phyloP scores from a whole-genome alignment of 768 basidiomycete genomes.

The Hysterangium stoloniferum region DNA sequence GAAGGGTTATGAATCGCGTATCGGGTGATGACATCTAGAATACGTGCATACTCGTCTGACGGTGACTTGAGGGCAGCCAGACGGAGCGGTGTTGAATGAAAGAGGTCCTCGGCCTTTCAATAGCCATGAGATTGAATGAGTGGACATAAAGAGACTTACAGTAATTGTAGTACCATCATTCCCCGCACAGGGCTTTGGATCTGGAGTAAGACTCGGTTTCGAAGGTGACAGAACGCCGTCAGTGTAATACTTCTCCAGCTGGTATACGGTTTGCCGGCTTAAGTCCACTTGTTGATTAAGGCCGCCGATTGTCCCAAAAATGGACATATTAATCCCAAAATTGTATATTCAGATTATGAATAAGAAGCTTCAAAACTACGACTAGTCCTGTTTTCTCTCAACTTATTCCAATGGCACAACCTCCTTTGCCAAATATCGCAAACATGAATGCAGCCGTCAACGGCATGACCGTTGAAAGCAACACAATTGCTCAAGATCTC shows the following conservation, averaged over 20 bases:
- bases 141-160: no score
- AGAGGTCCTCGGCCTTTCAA: constrained; percentile 97
- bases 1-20: constrained; percentile 93
- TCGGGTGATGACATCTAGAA: constrained; percentile 85
- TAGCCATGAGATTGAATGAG: no score
- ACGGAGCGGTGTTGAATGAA: constrained; percentile 87
- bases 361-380: not conserved
- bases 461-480: no score
- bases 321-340: no score
- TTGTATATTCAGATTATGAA: no score
- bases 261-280: constrained; percentile 84
- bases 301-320: constrained; percentile 33
- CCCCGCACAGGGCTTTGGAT: no score
- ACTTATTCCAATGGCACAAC: no score
- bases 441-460: no score
- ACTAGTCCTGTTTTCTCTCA: no score
- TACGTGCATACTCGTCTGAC: constrained; percentile 87
- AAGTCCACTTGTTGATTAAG: constrained; percentile 74
- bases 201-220: no score
- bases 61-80: constrained; percentile 75
- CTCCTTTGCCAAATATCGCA: no score
- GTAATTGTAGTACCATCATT: no score
- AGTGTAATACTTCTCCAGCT: constrained; percentile 57
- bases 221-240: constrained; percentile 72
- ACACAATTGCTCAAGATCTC: constrained; percentile 49